Base-by-base conservation (phyloP, 2,329 filamentous ascomycete genomes). In the Aspergillus sp. region DNA sequence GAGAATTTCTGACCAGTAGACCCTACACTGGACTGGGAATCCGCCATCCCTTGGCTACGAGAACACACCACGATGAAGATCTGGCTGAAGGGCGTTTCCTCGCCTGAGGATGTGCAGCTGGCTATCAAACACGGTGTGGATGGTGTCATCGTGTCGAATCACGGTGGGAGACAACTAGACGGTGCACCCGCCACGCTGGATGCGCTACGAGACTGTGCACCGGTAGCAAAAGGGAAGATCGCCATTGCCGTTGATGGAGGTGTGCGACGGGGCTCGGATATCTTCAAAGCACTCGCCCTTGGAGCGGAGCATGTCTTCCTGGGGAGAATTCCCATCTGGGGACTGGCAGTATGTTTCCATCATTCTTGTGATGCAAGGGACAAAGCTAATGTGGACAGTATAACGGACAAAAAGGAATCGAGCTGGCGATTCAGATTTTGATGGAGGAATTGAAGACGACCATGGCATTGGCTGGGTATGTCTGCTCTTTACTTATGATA, bases 11-110 rank as follows among this genome's bases (percentile, higher is more conserved):
- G 19, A 19, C 19, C 19, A 7, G 13, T 48, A 63, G 70, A 72
- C 42, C 53, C 66, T 2, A 65, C 60, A n/a, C 54, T 71, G 12
- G 70, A 71, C 43, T 81, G 77, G 77, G 72, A 72, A 19, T 58
- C 59, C 2, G 69, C 72, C 5, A 74, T 79, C 35, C 64, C 67
- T 0, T 79, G 73, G 71, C 54, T 80, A 31, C 61, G 71, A 13
- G 60, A 62, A 10, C 60, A 72, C 34, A 77, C 74, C 1, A 69
- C 65, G 35, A 65, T 79, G 59, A 64, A 73, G 33, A 71, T 58
- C 27, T 65, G 52, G 58, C 39, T 62, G 29, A 59, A 65, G 53
- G 59, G 54, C 44, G 52, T 64, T 5, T 56, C 45, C 29, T 61
- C 61, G 1, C 58, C 62, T 9, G 64, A 67, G 31, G 64, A 69